phyloP scores from a whole-genome alignment of 2,329 filamentous ascomycete species.

The Aspergillus japonicus region DNA sequence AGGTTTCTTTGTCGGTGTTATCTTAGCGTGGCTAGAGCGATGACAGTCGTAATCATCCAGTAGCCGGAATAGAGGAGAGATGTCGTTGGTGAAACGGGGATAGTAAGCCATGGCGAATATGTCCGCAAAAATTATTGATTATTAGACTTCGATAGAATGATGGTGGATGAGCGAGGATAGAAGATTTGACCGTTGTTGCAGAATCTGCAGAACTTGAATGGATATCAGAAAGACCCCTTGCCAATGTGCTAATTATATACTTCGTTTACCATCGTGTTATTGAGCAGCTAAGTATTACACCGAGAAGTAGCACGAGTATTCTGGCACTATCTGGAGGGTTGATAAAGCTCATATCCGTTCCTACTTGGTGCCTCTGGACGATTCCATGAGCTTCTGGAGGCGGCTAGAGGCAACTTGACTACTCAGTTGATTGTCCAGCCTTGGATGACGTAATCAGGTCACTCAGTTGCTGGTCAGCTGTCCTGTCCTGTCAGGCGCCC shows the following conservation, averaged over 20 bases:
- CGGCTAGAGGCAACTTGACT: background rate
- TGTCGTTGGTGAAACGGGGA: slow-evolving; percentile 35
- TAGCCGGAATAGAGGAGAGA: slow-evolving; percentile 44
- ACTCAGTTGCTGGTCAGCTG: no score
- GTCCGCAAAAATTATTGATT: no score
- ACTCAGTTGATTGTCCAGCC: no score
- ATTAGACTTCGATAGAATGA: background rate
- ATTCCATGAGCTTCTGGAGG: slow-evolving; percentile 8
- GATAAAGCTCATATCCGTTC: background rate
- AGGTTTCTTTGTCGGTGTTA: slow-evolving; percentile 8
- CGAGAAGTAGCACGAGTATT: slow-evolving; percentile 8
- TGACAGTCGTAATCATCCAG: slow-evolving; percentile 43
- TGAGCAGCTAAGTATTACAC: background rate
- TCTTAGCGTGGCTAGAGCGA: slow-evolving; percentile 24
- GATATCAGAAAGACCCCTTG: background rate
- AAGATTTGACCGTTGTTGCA: background rate
- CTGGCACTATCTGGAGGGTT: slow-evolving; percentile 5
- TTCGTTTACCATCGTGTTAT: slow-evolving; percentile 14
- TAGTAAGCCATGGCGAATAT: slow-evolving; percentile 39
- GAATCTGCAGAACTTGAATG: slow-evolving; percentile 7
- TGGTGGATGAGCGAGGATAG: background rate
- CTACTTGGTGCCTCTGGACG: slow-evolving; percentile 7
- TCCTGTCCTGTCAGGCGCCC: background rate
- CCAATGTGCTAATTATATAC: background rate
- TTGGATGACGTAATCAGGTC: no score